Percentiles rank a stretch among this genome's conserved stretches.
Conservation (phyloP, 2,329 filamentous ascomycete genomes). For the Beauveria caledonica region DNA sequence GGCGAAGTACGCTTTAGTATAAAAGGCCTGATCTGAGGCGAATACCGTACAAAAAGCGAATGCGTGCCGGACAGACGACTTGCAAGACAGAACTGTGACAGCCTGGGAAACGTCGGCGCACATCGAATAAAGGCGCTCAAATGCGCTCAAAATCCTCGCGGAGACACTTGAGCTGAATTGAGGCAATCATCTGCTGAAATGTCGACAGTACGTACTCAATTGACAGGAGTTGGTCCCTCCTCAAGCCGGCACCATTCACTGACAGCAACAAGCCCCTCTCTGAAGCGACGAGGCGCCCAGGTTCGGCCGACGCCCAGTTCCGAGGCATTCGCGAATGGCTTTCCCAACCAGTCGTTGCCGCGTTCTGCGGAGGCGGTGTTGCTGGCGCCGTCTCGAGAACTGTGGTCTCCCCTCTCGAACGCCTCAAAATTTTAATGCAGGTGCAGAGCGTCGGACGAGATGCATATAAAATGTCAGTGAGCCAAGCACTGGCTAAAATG, state of each 20-base stretch:
- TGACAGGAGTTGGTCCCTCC: not conserved
- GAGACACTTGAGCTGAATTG: not conserved
- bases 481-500: slow-evolving; percentile 87
- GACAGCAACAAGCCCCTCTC: not conserved
- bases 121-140: not conserved
- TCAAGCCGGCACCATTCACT: not conserved
- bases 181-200: not conserved
- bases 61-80: not conserved
- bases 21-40: not conserved
- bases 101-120: not conserved
- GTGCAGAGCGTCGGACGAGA: slow-evolving; percentile 83
- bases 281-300: slow-evolving; percentile 19
- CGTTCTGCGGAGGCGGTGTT: slow-evolving; percentile 88
- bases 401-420: slow-evolving; percentile 90
- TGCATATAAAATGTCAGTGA: slow-evolving; percentile 89
- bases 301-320: slow-evolving; percentile 19
- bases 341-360: slow-evolving; percentile 78
- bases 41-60: not conserved
- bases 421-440: slow-evolving; percentile 96
- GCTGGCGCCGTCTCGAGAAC: slow-evolving; percentile 96
- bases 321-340: slow-evolving; percentile 42
- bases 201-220: slow-evolving; percentile 1
- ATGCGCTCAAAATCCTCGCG: not conserved
- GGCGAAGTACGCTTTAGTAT: not conserved
- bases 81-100: not conserved